Percentiles rank a stretch among this genome's conserved stretches.
Conservation (phyloP, 495 filamentous ascomycete species). For the Xylaria bambusicola region DNA sequence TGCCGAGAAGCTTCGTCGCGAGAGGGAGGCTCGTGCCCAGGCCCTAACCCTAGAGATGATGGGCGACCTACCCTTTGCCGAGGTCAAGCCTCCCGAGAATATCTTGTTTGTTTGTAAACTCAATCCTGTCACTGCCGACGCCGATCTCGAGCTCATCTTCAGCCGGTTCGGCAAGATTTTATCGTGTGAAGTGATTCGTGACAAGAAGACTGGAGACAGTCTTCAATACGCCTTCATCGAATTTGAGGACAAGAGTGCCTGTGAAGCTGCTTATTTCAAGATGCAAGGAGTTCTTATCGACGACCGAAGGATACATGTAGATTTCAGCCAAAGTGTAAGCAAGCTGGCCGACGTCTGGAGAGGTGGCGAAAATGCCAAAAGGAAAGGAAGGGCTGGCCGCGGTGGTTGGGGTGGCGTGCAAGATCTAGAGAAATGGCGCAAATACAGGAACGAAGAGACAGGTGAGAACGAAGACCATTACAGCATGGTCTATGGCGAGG, state of each 20-base stretch:
- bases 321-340: conserved; percentile 96
- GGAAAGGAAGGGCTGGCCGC: conserved; percentile 81
- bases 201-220: conserved; percentile 91
- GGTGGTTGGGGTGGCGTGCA: conserved; percentile 92
- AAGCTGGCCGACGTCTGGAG: conserved; percentile 91
- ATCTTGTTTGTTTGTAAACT: conserved; percentile 98
- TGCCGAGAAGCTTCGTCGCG: conserved; percentile 78
- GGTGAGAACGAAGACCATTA: conserved; percentile 55
- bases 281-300: conserved; percentile 97
- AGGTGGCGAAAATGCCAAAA: conserved; percentile 80
- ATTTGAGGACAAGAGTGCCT: conserved; percentile 87
- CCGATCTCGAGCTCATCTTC: conserved; percentile 93
- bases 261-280: conserved; percentile 96
- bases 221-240: conserved; percentile 98
- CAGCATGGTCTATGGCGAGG: conserved; percentile 81
- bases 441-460: conserved; percentile 76
- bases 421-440: conserved; percentile 82
- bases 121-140: conserved; percentile 92
- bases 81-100: conserved; percentile 97
- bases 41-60: conserved; percentile 97
- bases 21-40: conserved; percentile 91
- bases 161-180: conserved; percentile 94
- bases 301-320: conserved; percentile 96
- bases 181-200: conserved; percentile 94
- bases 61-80: conserved; percentile 94